phyloP scores from a whole-genome alignment of 805 yeast genomes.

The Barnettozyma siamensis region DNA sequence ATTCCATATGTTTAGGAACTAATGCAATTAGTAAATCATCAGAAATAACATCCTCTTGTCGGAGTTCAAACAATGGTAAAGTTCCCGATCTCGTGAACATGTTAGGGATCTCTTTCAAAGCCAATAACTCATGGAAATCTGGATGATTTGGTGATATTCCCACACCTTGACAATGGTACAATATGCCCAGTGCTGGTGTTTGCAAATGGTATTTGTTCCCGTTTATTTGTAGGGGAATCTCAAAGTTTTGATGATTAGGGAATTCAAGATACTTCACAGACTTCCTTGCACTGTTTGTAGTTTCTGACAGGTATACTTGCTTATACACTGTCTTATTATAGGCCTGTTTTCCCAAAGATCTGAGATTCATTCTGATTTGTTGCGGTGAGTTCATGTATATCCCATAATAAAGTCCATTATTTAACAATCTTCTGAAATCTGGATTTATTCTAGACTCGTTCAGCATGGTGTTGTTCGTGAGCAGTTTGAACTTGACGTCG shows the following conservation, averaged over 20 bases:
- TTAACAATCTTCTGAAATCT: conserved; percentile 13
- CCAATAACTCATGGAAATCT: not conserved
- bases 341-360: not conserved
- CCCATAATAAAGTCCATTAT: conserved; percentile 17
- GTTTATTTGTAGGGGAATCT: conserved; percentile 11
- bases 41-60: not conserved
- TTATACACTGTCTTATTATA: not conserved
- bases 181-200: conserved; percentile 15
- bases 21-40: conserved; percentile 12
- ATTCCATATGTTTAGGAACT: conserved; percentile 17
- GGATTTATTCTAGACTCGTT: conserved; percentile 11
- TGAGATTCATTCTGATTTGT: conserved; percentile 2
- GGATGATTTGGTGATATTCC: conserved; percentile 18
- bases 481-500: conserved; percentile 13
- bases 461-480: conserved; percentile 9
- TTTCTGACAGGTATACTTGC: conserved; percentile 3
- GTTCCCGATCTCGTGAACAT: conserved; percentile 3
- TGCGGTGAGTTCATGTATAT: conserved; percentile 15
- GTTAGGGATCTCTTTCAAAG: not conserved
- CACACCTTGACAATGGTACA: conserved; percentile 14
- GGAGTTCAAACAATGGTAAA: conserved; percentile 6
- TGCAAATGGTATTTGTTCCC: conserved; percentile 1
- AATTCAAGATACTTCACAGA: conserved; percentile 5
- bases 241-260: not conserved
- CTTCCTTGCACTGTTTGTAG: not conserved